These are phyloP conservation scores for Yamagishiella unicocca DNA, from an alignment of 139 green algal species.

Conservation along the genomic window DNA sequence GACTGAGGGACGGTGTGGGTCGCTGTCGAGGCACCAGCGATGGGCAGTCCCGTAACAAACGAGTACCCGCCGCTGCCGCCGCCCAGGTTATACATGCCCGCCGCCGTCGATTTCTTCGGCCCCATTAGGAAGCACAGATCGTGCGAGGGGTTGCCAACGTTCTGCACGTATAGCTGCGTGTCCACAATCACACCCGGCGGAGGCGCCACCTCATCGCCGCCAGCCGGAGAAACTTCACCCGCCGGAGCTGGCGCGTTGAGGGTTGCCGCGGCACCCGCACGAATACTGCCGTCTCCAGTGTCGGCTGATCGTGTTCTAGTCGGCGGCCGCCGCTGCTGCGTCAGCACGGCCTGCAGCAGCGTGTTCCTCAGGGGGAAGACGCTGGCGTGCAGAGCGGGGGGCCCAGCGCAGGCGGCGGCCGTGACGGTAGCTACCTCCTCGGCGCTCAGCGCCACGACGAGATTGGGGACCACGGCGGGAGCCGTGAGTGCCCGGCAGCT, in stretches of 20 bases:
- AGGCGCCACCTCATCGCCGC: too few relatives aligned
- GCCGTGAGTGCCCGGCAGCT: too few relatives aligned
- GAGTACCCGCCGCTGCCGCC: background rate
- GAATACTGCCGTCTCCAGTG: too few relatives aligned
- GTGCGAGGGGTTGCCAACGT: background rate
- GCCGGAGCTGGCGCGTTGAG: too few relatives aligned
- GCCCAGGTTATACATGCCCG: too few relatives aligned
- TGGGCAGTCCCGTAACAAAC: background rate
- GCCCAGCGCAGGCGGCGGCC: background rate
- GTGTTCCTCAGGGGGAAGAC: background rate
- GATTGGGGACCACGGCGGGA: too few relatives aligned
- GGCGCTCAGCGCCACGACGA: background rate
- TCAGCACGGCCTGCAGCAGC: background rate
- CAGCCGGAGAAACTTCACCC: too few relatives aligned
- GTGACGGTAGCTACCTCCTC: background rate
- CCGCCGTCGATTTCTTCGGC: too few relatives aligned
- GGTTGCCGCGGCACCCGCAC: too few relatives aligned
- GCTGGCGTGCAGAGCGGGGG: background rate
- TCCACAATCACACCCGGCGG: background rate
- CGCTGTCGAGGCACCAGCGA: background rate
- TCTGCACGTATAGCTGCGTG: background rate
- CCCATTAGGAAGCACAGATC: constrained; percentile 13
- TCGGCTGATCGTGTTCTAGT: too few relatives aligned
- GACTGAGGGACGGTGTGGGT: background rate
- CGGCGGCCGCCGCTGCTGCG: background rate